Evolutionary conservation across 2,329 filamentous ascomycete genomes (phyloP), one percentile per base, ranked within the genome.

Genomic region (Colletotrichum siamense): DNA sequence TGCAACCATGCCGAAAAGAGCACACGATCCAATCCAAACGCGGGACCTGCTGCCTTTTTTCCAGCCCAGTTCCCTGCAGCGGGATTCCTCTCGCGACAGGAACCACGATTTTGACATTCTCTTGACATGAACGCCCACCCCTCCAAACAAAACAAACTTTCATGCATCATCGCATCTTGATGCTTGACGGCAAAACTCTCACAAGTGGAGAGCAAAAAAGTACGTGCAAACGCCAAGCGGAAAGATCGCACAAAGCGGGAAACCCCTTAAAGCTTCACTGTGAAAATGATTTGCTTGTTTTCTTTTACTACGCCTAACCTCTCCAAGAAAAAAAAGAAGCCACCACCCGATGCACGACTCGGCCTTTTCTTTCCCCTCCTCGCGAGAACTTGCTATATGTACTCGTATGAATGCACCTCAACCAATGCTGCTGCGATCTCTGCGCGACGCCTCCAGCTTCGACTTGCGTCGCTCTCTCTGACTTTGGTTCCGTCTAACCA

Each of bases 401-500:
- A 73, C 61, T 57, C 18, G 59, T 52, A 76, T 69, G 57, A 28
- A 76, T 76, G 71, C 74, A 59, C 34, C 65, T 76, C 34, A 76
- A 66, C 64, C 74, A 65, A 76, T 65, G 59, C 74, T 76, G 36
- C 49, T 65, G 36, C 71, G 65, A 18, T 61, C 44, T 32, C 64
- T 39, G n/a, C 61, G 68, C 5, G 64, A 73, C n/a, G 44, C 64
- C 49, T 59, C 10, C 16, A 73, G 61, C 72, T 30, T 73, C 34
- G 74, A 59, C 39, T 73, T 78, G 28, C 76, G 72, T 32, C 63
- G 62, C 61, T 78, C 77, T 28, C 76, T 75, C 57, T 77, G 73
- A 18, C 66, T 73, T 28, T 77, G 61, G 34, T 76, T 69, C 15
- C 73, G 73, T 49, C 68, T 72, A 18, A 78, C 76, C 65, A 78